Conservation (phyloP, 106 monocot genomes). For the Allium cepa region DNA sequence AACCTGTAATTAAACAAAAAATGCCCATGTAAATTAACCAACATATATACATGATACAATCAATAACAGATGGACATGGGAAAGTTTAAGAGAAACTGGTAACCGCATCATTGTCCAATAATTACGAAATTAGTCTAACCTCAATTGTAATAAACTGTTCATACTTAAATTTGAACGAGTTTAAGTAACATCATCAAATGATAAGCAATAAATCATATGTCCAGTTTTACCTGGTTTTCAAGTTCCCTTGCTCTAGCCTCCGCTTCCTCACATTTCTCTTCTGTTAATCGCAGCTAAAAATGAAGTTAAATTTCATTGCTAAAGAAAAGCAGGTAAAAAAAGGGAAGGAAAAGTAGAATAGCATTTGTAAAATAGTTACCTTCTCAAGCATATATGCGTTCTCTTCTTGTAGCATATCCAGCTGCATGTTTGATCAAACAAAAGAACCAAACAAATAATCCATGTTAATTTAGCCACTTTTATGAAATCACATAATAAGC, state of each 20-base stretch:
- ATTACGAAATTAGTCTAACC: too few relatives aligned
- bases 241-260: conserved; percentile 68
- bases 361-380: conserved; percentile 21
- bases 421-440: conserved; percentile 26
- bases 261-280: conserved; percentile 54
- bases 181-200: too few relatives aligned
- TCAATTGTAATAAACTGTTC: too few relatives aligned
- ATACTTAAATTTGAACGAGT: too few relatives aligned
- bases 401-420: conserved; percentile 87
- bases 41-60: too few relatives aligned
- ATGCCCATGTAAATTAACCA: too few relatives aligned
- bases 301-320: neutral
- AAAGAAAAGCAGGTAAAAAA: neutral
- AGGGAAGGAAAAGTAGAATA: neutral
- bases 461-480: too few relatives aligned
- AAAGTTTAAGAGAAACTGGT: too few relatives aligned
- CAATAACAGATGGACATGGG: too few relatives aligned
- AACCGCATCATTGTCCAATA: too few relatives aligned
- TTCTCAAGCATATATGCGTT: conserved; percentile 62
- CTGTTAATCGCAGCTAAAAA: conserved; percentile 39
- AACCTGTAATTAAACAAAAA: conserved; percentile 29
- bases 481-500: too few relatives aligned
- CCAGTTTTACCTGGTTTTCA: conserved; percentile 54
- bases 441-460: neutral
- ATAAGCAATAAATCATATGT: too few relatives aligned